Evolutionary conservation across 1,139 yeast genomes (phyloP), one percentile per base, ranked within the genome.

Genomic region (Pichia sp.): DNA sequence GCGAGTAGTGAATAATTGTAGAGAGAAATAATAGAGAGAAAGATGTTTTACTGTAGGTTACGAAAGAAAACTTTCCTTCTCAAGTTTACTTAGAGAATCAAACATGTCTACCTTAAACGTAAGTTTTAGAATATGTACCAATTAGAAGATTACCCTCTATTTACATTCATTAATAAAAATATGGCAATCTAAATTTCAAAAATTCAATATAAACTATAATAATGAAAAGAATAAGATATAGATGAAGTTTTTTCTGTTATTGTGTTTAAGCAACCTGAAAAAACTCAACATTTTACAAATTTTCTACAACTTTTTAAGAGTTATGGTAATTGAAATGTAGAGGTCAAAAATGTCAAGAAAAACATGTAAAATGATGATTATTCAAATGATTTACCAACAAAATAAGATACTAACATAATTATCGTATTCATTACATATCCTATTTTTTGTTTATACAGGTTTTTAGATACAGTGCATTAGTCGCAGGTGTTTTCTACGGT

Each of bases 381-480:
- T 34, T n/a, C 6, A 8, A 34, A n/a, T 11, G 9, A 33, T 18
- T 19, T 19, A 19, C 18, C 41, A 8, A 13, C 25, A 13, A 7
- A 9, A 13, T 13, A 39, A 39, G n/a, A 22, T 39, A 39, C 42
- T 39, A 39, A 39, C 42, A 39, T 34, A 19, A 18, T 3, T 19
- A 22, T 18, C 6, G 18, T 19, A 4, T 11, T 36, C 13, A 19
- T 7, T 4, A 36, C 16, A 5, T 11, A 18, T 19, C 18, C 10
- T 14, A 14, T 13, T 22, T 13, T 42, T 14, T 30, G 18, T 28
- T 44, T 22, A 2, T 27, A 33, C 38, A 66, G 68, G 80, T 71
- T 67, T 81, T 90, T 69, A 89, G 98, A 83, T 93, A 95, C 84
- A 77, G 96, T 63, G 86, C 95, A 55, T 80, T 93, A 62, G 95